Conservation (phyloP, 1,139 yeast genomes). For the Taphrina deformans region DNA sequence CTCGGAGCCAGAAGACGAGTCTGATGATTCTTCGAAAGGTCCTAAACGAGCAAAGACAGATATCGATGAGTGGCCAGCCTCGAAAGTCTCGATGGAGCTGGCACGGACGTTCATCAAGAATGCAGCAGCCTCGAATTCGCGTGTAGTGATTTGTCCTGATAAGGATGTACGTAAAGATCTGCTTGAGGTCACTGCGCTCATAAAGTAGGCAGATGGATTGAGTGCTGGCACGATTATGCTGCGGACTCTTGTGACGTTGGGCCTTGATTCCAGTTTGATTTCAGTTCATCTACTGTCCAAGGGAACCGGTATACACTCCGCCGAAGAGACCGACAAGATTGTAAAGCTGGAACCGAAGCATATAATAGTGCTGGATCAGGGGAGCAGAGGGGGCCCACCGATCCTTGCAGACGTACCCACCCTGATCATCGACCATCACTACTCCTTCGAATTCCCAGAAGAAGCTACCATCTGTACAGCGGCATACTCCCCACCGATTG, state of each 20-base stretch:
- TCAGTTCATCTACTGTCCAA: conserved; percentile 20
- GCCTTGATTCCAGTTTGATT: neutral
- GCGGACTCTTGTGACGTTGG: conserved; percentile 14
- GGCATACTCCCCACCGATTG: conserved; percentile 24
- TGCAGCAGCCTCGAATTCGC: conserved; percentile 4
- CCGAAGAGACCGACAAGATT: neutral
- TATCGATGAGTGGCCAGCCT: conserved; percentile 29
- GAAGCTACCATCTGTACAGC: conserved; percentile 22
- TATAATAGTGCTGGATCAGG: conserved; percentile 27
- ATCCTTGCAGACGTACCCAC: conserved; percentile 21
- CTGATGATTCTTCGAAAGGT: conserved; percentile 14
- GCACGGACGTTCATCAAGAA: conserved; percentile 11
- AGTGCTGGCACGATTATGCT: conserved; percentile 25
- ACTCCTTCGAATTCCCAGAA: conserved; percentile 31
- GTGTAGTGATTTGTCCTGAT: conserved; percentile 26
- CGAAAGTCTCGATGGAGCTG: neutral
- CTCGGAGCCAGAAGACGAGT: neutral
- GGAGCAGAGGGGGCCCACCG: conserved; percentile 22
- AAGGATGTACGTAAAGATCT: conserved; percentile 11
- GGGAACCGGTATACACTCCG: conserved; percentile 14
- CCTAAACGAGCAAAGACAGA: conserved; percentile 8
- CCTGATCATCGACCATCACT: conserved; percentile 29
- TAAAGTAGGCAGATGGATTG: conserved; percentile 22
- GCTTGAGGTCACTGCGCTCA: too few species aligned
- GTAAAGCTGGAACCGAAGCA: neutral